Evolutionary conservation across 768 basidiomycete genomes (phyloP), one percentile per base, ranked within the genome.

Genomic region (Phallus indusiatus): DNA sequence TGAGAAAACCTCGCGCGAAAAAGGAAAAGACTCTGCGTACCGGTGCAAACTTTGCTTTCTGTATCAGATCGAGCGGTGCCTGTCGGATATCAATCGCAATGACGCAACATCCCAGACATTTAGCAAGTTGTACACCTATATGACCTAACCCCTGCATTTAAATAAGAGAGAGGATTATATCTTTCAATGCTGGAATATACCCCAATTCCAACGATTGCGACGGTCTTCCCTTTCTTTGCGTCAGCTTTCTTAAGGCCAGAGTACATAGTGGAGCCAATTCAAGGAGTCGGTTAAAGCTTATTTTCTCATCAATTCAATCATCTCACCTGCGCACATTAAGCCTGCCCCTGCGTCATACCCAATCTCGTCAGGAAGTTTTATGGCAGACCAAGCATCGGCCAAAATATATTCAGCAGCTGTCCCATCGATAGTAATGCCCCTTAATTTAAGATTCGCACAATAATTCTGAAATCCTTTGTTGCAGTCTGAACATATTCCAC

Each of bases 401-500:
- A 56, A 20, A 36, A 56, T 56, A 35, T 46, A 56, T n/a, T 56
- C 55, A 35, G 55, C 55, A 18, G 55, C 55, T 16, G 55, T 46
- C 21, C 55, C 55, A 24, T 56, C 7, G 4, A 47, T 17, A 12
- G 42, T 47, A 36, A 56, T 46, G n/a, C 55, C 55, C 21, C 20
- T 46, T 11, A 47, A 34, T 46, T 56, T 18, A 2, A 56, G 34
- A 11, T n/a, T 56, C 22, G 20, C 55, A 56, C 55, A 56, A 21
- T n/a, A 37, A 11, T 46, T 46, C 2, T 20, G n/a, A 21, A 4
- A 17, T 11, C 33, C 42, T 11, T 34, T 42, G 18, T 3, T 18
- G 34, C 55, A 56, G 33, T 56, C 55, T 10, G n/a, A 20, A 24
- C 55, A 56, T 2, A 21, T 47, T 47, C 55, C 55, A 47, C 55